Conservation (phyloP, 257 asterid species). For the Capsicum pubescens region DNA sequence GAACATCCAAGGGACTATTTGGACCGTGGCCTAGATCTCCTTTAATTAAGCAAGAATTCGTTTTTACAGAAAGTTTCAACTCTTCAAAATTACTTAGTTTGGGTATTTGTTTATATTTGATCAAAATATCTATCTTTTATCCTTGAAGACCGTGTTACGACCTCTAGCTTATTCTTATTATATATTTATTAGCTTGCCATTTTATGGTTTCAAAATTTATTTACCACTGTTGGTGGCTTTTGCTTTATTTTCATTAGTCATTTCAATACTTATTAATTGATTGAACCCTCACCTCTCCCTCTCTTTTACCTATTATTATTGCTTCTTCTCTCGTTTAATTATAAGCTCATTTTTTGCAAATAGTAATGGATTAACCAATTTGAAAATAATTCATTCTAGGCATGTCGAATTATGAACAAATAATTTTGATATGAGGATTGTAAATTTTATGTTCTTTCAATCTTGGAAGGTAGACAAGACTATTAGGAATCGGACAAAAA, state of each 20-base stretch:
- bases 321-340: not conserved
- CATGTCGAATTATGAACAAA: too few relatives aligned
- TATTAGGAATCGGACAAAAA: too few relatives aligned
- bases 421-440: too few relatives aligned
- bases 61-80: not conserved
- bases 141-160: not conserved
- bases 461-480: too few relatives aligned
- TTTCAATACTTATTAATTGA: not conserved
- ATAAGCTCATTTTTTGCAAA: not conserved
- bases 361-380: not conserved
- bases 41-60: not conserved
- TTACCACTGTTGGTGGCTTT: not conserved
- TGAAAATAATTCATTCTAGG: not conserved
- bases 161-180: not conserved
- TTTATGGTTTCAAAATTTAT: not conserved
- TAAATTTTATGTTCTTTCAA: too few relatives aligned
- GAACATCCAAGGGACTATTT: too few relatives aligned
- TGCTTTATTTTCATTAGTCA: not conserved
- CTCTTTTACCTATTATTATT: not conserved
- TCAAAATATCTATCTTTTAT: not conserved
- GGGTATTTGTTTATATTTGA: not conserved
- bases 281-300: not conserved
- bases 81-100: not conserved
- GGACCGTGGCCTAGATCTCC: not conserved
- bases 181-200: not conserved